These are phyloP conservation scores for Acanthamoeba royreba DNA, from an alignment of 208 protist species.

Conservation along the genomic window DNA sequence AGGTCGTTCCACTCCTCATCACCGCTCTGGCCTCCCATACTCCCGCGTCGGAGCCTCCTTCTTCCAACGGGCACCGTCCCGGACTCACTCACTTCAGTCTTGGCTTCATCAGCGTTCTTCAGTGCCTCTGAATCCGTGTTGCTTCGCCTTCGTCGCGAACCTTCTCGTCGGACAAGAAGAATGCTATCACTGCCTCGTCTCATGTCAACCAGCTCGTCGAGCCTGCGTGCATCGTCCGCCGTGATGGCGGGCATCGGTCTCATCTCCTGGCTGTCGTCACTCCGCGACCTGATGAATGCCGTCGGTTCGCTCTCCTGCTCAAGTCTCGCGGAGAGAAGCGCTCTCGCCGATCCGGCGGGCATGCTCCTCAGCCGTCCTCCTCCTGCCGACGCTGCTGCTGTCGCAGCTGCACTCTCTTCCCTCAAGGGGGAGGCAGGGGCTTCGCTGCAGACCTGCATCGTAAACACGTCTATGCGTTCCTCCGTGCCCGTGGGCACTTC, in stretches of 20 bases:
- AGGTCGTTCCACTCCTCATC: neutral
- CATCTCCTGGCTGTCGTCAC: neutral
- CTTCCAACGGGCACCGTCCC: no score
- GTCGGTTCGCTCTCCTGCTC: neutral
- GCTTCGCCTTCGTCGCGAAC: no score
- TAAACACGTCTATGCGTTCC: neutral
- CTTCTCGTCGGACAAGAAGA: no score
- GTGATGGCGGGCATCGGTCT: neutral
- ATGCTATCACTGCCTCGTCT: no score
- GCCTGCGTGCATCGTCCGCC: neutral
- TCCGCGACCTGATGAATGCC: neutral
- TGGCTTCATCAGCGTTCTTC: no score
- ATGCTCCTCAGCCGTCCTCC: no score
- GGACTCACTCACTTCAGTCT: no score
- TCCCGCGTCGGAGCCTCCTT: neutral
- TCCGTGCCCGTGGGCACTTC: neutral
- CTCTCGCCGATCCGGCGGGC: no score
- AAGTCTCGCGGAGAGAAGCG: no score
- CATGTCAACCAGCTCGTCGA: no score
- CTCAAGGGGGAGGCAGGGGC: neutral
- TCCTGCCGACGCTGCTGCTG: neutral
- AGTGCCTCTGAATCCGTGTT: no score
- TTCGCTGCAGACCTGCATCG: neutral
- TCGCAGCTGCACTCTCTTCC: neutral
- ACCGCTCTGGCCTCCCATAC: neutral